A percentile compares a stretch with the other conserved stretches of the same genome.
Conservation (phyloP, 208 protist species). For the Leishmania martiniquensis region DNA sequence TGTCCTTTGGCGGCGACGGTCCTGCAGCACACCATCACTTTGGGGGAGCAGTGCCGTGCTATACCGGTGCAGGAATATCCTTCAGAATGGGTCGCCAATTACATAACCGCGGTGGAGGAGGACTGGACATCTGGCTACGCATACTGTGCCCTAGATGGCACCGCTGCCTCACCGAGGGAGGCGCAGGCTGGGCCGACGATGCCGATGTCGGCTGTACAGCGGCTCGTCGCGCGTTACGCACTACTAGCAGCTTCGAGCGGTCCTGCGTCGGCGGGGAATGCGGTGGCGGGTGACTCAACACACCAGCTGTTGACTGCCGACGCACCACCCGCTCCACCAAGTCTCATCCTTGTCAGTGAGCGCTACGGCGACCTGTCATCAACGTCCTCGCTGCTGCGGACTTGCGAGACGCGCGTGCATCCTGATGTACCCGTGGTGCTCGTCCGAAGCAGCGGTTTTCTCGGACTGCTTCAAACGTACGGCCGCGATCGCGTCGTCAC, state of each 20-base stretch:
- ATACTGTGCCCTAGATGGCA: background rate
- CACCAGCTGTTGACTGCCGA: background rate
- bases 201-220: background rate
- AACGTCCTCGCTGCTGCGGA: slow-evolving; percentile 37
- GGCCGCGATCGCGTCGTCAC: slow-evolving; percentile 51
- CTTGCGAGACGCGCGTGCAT: slow-evolving; percentile 9
- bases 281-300: background rate
- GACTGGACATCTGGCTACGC: slow-evolving; percentile 18
- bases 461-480: slow-evolving; percentile 90
- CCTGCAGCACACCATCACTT: slow-evolving; percentile 70
- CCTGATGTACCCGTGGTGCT: slow-evolving; percentile 77
- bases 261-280: background rate
- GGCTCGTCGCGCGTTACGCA: slow-evolving; percentile 2
- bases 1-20: slow-evolving; percentile 70
- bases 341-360: slow-evolving; percentile 51
- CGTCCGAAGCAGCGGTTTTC: slow-evolving; percentile 82
- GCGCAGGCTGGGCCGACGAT: background rate
- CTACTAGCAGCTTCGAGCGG: background rate
- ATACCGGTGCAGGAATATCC: slow-evolving; percentile 31
- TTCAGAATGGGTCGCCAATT: slow-evolving; percentile 45
- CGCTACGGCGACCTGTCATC: slow-evolving; percentile 40
- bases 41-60: slow-evolving; percentile 85
- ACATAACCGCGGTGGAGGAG: slow-evolving; percentile 17
- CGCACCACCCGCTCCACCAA: background rate
- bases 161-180: background rate